These are phyloP conservation scores for Penicillium subrubescens DNA, from an alignment of 495 filamentous ascomycete genomes.

Conservation along the genomic window DNA sequence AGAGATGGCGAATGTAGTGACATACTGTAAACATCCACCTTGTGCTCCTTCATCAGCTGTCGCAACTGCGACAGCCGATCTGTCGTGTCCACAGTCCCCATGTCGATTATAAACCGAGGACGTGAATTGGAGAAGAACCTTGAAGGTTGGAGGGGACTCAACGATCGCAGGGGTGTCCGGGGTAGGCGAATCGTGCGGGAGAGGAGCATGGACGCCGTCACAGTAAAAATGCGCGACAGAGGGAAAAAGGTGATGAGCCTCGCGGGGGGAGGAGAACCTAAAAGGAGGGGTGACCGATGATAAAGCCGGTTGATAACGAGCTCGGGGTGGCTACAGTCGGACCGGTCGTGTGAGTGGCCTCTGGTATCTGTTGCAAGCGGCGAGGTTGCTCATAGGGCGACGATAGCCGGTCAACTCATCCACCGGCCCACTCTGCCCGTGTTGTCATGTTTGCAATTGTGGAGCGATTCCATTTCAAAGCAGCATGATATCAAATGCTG, in stretches of 20 bases:
- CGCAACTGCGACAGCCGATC: conserved; percentile 75
- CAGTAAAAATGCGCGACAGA: background rate
- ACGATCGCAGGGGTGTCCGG: conserved; percentile 39
- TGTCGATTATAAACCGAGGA: conserved; percentile 55
- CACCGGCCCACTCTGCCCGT: conserved; percentile 17
- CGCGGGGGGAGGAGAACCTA: background rate
- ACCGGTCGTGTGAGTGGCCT: conserved; percentile 22
- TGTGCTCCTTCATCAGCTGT: conserved; percentile 82
- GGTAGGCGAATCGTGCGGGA: conserved; percentile 39
- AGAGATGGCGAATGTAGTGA: conserved; percentile 11
- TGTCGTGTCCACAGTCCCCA: conserved; percentile 84
- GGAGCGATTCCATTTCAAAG: background rate
- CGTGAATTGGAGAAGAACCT: conserved; percentile 43
- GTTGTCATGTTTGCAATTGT: conserved; percentile 23
- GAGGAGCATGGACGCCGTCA: conserved; percentile 45
- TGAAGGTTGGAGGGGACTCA: conserved; percentile 31
- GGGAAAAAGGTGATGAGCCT: background rate
- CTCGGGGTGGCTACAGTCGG: conserved; percentile 10
- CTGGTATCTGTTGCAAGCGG: background rate
- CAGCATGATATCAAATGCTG: background rate
- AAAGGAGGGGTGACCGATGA: conserved; percentile 6
- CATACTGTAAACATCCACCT: conserved; percentile 94
- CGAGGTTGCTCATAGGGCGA: conserved; percentile 10
- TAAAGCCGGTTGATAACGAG: conserved; percentile 20
- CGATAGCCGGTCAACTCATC: conserved; percentile 6